Evolutionary conservation across 2,329 filamentous ascomycete genomes (phyloP).

Genomic region (Colletotrichum kahawae): DNA sequence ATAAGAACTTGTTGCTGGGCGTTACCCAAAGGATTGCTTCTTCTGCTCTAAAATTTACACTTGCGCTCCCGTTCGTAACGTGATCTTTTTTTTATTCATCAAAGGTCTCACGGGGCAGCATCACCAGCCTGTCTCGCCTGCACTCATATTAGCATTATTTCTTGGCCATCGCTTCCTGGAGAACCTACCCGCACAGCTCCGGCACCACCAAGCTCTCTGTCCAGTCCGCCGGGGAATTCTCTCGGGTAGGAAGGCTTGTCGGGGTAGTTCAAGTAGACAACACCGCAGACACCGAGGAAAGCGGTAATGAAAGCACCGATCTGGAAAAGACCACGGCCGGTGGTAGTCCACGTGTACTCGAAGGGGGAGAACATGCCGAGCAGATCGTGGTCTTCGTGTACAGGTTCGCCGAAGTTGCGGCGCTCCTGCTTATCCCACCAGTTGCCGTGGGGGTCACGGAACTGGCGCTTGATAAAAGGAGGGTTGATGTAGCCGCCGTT

Average conservation of each 20-base stretch:
- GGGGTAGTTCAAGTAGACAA: conserved; percentile 73
- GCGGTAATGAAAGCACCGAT: conserved; percentile 69
- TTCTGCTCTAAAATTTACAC: conserved; percentile 22
- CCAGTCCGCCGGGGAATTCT: conserved; percentile 74
- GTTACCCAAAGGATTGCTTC: conserved; percentile 12
- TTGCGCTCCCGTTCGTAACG: conserved; percentile 5
- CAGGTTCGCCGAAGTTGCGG: conserved; percentile 93
- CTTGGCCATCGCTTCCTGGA: not conserved
- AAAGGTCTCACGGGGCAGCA: conserved; percentile 49
- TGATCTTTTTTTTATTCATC: not conserved
- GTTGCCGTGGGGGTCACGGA: conserved; percentile 88
- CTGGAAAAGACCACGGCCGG: conserved; percentile 73
- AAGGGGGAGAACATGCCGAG: conserved; percentile 88
- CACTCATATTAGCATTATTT: conserved; percentile 2
- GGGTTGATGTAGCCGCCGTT: conserved; percentile 88
- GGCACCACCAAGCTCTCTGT: conserved; percentile 76
- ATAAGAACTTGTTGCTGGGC: conserved; percentile 13
- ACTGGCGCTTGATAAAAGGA: conserved; percentile 80
- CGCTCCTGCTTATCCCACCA: conserved; percentile 99
- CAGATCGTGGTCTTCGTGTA: conserved; percentile 95
- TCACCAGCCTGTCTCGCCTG: conserved; percentile 63
- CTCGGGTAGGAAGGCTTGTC: conserved; percentile 73
- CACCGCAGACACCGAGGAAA: conserved; percentile 69
- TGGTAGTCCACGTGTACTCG: conserved; percentile 82
- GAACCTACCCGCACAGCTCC: conserved; percentile 68